Evolutionary conservation across 495 filamentous ascomycete genomes (phyloP).

Genomic region (Talaromyces proteolyticus): DNA sequence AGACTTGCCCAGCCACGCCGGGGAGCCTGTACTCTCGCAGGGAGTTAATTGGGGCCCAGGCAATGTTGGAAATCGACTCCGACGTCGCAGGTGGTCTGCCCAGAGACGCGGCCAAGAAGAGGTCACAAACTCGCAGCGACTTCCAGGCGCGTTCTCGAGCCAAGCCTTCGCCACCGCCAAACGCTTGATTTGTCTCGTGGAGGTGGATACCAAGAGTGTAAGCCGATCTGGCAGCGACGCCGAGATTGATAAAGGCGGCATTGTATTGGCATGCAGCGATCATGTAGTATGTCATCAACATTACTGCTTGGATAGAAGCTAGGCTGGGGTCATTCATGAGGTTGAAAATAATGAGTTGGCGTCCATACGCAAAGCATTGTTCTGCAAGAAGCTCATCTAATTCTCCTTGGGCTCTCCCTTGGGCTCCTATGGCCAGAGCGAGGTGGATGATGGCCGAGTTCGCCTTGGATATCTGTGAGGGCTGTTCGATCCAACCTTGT

Average conservation of each 20-base stretch:
- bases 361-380: conserved; percentile 50
- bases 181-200: conserved; percentile 54
- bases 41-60: background rate
- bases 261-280: conserved; percentile 56
- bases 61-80: conserved; percentile 51
- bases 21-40: too few relatives aligned
- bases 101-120: conserved; percentile 55
- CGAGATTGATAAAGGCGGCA: conserved; percentile 49
- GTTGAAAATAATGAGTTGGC: conserved; percentile 45
- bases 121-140: conserved; percentile 53
- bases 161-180: conserved; percentile 40
- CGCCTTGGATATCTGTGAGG: background rate
- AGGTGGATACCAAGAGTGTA: conserved; percentile 56
- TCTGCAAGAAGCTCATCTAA: conserved; percentile 35
- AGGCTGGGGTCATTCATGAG: conserved; percentile 52
- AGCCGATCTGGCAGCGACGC: conserved; percentile 51
- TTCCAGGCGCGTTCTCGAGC: conserved; percentile 57
- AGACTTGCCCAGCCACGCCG: too few relatives aligned
- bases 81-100: conserved; percentile 55
- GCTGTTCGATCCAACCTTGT: background rate
- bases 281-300: conserved; percentile 56
- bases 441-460: conserved; percentile 32
- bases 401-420: conserved; percentile 30
- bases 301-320: conserved; percentile 52
- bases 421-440: conserved; percentile 56